These are phyloP conservation scores for Kwoniella bestiolae DNA, from an alignment of 768 basidiomycete genomes.

Conservation along the genomic window DNA sequence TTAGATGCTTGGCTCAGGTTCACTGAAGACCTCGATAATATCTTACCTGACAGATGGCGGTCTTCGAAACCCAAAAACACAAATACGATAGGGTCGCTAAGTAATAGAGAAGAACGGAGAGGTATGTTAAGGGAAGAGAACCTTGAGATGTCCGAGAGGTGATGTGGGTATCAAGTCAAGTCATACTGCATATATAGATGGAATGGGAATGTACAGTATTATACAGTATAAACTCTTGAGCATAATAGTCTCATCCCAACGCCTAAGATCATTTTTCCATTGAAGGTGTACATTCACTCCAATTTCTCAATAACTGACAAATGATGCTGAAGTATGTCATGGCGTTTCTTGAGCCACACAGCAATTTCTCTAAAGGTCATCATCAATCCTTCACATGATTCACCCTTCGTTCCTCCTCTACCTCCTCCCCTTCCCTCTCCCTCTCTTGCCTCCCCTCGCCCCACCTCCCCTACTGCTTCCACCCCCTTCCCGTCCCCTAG, in stretches of 20 bases:
- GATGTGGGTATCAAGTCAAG: not conserved
- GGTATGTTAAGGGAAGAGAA: slow-evolving; percentile 41
- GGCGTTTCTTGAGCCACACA: too few relatives aligned
- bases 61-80: not conserved
- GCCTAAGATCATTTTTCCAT: too few relatives aligned
- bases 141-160: slow-evolving; percentile 51
- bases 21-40: slow-evolving; percentile 28
- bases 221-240: not conserved
- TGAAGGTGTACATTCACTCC: too few relatives aligned
- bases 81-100: not conserved
- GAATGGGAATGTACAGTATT: not conserved
- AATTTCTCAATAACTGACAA: too few relatives aligned
- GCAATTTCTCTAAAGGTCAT: too few relatives aligned
- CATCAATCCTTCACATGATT: too few relatives aligned
- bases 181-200: slow-evolving; percentile 3
- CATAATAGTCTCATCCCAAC: too few relatives aligned
- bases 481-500: slow-evolving; percentile 62
- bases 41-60: slow-evolving; percentile 24
- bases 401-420: not conserved
- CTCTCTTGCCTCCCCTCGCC: slow-evolving; percentile 23
- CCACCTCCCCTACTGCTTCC: slow-evolving; percentile 28
- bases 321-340: too few relatives aligned
- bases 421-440: slow-evolving; percentile 28
- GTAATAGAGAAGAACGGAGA: slow-evolving; percentile 31
- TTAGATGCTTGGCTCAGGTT: slow-evolving; percentile 37